phyloP scores from a whole-genome alignment of 305 asterid species.

The Fraxinus latifolia region DNA sequence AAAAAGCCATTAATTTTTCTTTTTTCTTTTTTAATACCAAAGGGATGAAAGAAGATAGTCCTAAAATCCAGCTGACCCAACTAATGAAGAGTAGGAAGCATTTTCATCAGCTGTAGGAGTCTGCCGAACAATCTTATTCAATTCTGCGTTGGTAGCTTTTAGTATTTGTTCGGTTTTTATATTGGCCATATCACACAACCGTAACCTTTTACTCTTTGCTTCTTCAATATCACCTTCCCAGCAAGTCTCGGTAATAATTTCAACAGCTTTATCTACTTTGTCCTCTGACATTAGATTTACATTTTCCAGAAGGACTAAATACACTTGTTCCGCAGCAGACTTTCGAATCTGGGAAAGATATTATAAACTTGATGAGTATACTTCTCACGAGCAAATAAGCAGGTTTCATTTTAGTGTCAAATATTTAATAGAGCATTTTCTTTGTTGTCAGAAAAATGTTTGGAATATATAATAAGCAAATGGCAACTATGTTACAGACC shows the following conservation, averaged over 20 bases:
- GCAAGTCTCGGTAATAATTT: slow-evolving; percentile 74
- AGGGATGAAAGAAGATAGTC: background rate
- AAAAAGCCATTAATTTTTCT: background rate
- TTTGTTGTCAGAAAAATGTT: background rate
- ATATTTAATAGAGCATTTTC: background rate
- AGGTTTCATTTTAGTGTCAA: background rate
- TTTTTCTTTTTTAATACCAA: background rate
- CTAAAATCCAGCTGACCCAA: slow-evolving; percentile 88
- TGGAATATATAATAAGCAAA: background rate
- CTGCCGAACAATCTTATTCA: slow-evolving; percentile 30
- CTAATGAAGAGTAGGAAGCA: slow-evolving; percentile 77
- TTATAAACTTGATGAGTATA: background rate
- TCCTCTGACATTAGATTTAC: slow-evolving; percentile 54
- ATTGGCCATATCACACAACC: slow-evolving; percentile 52
- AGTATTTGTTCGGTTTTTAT: slow-evolving; percentile 38
- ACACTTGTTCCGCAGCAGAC: slow-evolving; percentile 78
- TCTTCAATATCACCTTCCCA: slow-evolving; percentile 89
- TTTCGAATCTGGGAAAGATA: slow-evolving; percentile 60
- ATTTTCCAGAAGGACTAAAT: slow-evolving; percentile 73
- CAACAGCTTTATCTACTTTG: slow-evolving; percentile 62
- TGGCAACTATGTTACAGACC: slow-evolving; percentile 37
- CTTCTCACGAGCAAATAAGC: background rate
- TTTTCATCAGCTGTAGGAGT: slow-evolving; percentile 62
- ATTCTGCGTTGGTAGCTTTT: slow-evolving; percentile 25
- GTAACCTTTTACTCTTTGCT: slow-evolving; percentile 58